A percentile compares a stretch with the other conserved stretches of the same genome.
Evolutionary conservation across 148 eudicot genomes (phyloP).

Genomic region (Salicornia ramosissima): DNA sequence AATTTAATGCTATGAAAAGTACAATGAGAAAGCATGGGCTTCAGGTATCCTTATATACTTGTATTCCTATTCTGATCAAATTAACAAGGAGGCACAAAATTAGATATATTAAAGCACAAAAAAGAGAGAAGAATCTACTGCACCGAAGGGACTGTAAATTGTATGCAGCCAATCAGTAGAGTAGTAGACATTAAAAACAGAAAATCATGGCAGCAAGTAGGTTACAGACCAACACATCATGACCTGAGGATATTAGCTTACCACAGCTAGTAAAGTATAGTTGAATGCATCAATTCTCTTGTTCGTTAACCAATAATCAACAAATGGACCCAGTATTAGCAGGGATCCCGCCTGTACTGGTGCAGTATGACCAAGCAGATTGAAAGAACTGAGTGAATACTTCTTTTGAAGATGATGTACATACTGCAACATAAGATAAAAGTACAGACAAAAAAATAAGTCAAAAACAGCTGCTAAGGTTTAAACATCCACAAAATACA

Average conservation of each 20-base stretch:
- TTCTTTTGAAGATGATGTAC: constrained; percentile 69
- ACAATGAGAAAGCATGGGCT: neutral
- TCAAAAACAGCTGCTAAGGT: neutral
- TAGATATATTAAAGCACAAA: neutral
- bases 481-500: neutral
- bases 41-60: neutral
- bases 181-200: neutral
- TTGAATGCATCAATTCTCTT: constrained; percentile 60
- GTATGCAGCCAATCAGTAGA: neutral
- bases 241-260: constrained; percentile 25
- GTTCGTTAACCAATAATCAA: constrained; percentile 71
- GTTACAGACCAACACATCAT: neutral
- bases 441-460: constrained; percentile 6
- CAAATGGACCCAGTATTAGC: constrained; percentile 58
- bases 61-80: neutral
- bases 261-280: constrained; percentile 47
- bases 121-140: neutral
- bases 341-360: constrained; percentile 67
- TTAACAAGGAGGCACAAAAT: neutral
- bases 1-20: neutral
- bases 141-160: neutral
- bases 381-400: constrained; percentile 71
- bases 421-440: constrained; percentile 44
- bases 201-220: neutral
- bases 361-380: constrained; percentile 72